A percentile compares a stretch with the other conserved stretches of the same genome.
Conservation (phyloP, 148 eudicot genomes). For the Polygonum maritimum region DNA sequence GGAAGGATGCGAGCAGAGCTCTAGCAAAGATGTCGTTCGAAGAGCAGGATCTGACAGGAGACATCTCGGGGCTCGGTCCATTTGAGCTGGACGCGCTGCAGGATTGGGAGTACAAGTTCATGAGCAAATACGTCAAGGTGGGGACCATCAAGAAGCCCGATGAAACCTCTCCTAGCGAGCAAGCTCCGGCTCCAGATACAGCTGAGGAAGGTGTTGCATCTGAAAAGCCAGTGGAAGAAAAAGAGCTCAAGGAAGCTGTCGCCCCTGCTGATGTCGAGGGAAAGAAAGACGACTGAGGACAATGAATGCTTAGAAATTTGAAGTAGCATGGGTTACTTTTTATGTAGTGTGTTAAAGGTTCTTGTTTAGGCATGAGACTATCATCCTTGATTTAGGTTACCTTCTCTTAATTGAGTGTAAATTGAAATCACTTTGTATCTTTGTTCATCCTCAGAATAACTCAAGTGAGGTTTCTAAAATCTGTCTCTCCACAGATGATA, state of each 20-base stretch:
- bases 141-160: conserved; percentile 62
- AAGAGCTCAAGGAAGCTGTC: background rate
- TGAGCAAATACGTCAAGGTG: conserved; percentile 91
- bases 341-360: background rate
- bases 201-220: conserved; percentile 2
- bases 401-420: background rate
- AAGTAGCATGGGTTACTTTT: background rate
- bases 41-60: conserved; percentile 76
- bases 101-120: conserved; percentile 98
- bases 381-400: background rate
- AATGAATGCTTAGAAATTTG: background rate
- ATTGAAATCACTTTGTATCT: background rate
- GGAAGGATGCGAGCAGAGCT: conserved; percentile 94
- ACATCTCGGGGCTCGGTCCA: conserved; percentile 71
- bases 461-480: background rate
- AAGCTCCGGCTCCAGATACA: conserved; percentile 15
- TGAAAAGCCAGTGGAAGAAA: background rate
- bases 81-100: conserved; percentile 89
- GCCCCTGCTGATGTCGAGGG: background rate
- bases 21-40: conserved; percentile 98
- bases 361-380: background rate
- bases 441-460: background rate
- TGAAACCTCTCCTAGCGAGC: conserved; percentile 29
- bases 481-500: background rate
- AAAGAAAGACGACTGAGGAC: conserved; percentile 3